Conservation (phyloP, 2,329 filamentous ascomycete genomes). For the Mariannaea elegans region DNA sequence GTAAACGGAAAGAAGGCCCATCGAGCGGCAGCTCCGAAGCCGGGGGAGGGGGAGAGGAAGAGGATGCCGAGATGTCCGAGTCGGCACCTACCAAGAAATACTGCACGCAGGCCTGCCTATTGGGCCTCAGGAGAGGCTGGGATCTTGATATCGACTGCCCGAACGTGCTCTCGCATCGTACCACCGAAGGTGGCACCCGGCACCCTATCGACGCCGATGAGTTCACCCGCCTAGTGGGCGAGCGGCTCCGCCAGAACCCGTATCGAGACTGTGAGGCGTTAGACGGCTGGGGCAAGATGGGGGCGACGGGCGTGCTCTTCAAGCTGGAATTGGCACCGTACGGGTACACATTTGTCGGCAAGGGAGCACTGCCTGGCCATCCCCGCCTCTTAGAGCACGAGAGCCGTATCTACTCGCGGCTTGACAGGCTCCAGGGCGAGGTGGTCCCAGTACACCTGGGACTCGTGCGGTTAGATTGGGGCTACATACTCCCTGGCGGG, state of each 20-base stretch:
- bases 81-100: constrained; percentile 28
- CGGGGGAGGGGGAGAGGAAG: constrained; percentile 5
- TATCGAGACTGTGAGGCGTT: constrained; percentile 25
- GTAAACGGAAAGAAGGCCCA: too few species aligned
- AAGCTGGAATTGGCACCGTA: constrained; percentile 29
- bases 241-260: constrained; percentile 19
- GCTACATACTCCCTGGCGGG: constrained; percentile 30
- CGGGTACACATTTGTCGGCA: constrained; percentile 36
- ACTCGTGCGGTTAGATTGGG: constrained; percentile 8
- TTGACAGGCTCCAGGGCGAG: constrained; percentile 33
- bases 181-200: constrained; percentile 8
- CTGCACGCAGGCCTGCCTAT: constrained; percentile 36
- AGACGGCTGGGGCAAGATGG: constrained; percentile 16
- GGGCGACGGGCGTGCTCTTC: constrained; percentile 29
- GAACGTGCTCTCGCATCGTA: constrained; percentile 31
- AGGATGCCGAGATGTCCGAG: constrained; percentile 21
- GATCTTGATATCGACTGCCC: constrained; percentile 33
- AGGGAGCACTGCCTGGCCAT: constrained; percentile 23
- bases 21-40: neutral
- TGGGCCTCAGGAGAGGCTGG: constrained; percentile 32
- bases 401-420: constrained; percentile 24
- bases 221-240: constrained; percentile 16
- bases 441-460: constrained; percentile 31
- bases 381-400: constrained; percentile 26
- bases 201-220: constrained; percentile 26